Evolutionary conservation across 2,329 filamentous ascomycete genomes (phyloP).

Genomic region (Colletotrichum cordylinicola): DNA sequence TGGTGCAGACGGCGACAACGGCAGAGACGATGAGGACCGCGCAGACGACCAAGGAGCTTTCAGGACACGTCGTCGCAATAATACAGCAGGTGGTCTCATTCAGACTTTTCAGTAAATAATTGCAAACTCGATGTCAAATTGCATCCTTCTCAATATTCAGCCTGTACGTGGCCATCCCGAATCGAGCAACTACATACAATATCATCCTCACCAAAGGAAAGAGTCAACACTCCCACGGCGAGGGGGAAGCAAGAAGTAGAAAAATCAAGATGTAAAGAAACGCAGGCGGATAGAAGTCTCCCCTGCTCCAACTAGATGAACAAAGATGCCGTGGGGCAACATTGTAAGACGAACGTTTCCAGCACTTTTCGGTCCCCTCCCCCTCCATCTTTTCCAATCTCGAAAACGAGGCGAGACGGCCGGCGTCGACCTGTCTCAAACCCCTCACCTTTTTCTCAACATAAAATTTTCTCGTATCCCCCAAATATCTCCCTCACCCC

Average conservation of each 20-base stretch:
- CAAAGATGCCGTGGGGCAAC: slow-evolving; percentile 40
- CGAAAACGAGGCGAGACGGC: background rate
- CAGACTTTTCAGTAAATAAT: background rate
- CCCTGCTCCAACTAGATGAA: slow-evolving; percentile 18
- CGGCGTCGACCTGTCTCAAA: background rate
- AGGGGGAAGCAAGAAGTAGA: background rate
- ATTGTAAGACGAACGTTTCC: slow-evolving; percentile 23
- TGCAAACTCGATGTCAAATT: background rate
- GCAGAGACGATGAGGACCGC: background rate
- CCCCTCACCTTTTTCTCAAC: background rate
- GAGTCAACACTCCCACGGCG: background rate
- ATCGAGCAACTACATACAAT: background rate
- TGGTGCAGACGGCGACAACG: background rate
- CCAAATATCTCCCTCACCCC: too few relatives aligned
- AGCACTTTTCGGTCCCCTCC: slow-evolving; percentile 9
- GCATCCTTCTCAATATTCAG: slow-evolving; percentile 8
- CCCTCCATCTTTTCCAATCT: background rate
- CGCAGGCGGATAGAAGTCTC: background rate
- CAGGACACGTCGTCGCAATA: accelerated
- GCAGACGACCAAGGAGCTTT: background rate
- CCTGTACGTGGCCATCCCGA: background rate
- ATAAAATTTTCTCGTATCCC: background rate
- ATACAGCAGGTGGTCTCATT: background rate
- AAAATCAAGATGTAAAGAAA: background rate
- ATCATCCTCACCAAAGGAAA: background rate